Base-by-base conservation (phyloP, 2,329 filamentous ascomycete species). In the Alternaria metachromatica region DNA sequence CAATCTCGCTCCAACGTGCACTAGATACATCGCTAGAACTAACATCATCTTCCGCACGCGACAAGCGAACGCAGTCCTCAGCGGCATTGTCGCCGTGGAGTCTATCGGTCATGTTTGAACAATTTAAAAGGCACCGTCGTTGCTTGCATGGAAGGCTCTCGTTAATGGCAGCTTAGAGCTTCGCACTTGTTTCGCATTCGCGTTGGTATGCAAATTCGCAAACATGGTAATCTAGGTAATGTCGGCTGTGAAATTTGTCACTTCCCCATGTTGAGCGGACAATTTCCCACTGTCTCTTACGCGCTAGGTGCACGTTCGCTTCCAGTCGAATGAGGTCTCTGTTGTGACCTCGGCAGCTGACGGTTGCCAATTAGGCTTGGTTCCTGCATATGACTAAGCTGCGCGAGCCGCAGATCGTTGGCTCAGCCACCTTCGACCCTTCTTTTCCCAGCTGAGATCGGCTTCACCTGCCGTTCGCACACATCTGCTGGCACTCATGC, bases 351-450 rank as follows among this genome's bases (percentile, higher is more conserved):
- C 55, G 48, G 46, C 46, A 53, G 44, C 48, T 44, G 55, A 49
- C 55, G 59, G 23, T 49, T 53, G 55, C 30, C 48, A 59, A 33
- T 48, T 13, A 10, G 18, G 15, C 21, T 20, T 26, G n/a, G 60
- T 59, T 59, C 55, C 55, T 59, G 60, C 41, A 44, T 45, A 13
- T 49, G 49, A 50, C 50, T 46, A 55, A 41, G 44, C 60, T 25
- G 56, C 55, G 37, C 12, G 10, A 53, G 55, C 60, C 41, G 49
- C 21, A 13, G 43, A 54, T 62, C 55, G n/a, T 33, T 28, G 30
- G 55, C 49, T 59, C 41, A 62, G 55, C 55, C 60, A 58, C 60
- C 43, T 33, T 48, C 15, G 28, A 57, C 20, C 44, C 53, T 50
- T 33, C 23, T 30, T 60, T 60, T 25, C 12, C n/a, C 18, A 33